Base-by-base conservation (phyloP, 495 filamentous ascomycete species). In the Annulohypoxylon moriforme region DNA sequence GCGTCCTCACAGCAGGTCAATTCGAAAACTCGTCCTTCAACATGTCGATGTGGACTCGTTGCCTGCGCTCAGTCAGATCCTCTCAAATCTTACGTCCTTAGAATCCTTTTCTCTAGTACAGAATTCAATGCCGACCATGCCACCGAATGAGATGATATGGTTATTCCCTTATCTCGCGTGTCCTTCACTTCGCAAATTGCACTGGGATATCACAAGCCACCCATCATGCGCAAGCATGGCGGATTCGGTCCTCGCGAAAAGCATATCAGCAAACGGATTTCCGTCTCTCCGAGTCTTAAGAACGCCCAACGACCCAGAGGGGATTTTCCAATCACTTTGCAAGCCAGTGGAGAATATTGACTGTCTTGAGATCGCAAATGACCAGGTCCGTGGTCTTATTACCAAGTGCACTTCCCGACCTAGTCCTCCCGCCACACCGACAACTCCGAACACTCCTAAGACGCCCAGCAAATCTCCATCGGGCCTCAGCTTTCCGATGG, bases 181-280 rank as follows among this genome's bases (percentile, higher is more conserved):
- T 0, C 76, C 80, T 0, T 88, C 84, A 18, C 85, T 97, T 0
- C 81, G 88, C 63, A 88, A 87, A 58, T 81, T 96, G 13, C 93
- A 96, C 79, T 96, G 94, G 94, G 93, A 97, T 73, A 87, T 94
- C 25, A 87, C 90, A 0, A 80, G 82, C 63, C 75, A 82, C 13
- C 77, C 81, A 6, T 67, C 77, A 11, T 68, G 75, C 16, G 76
- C 82, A 22, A 84, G 81, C 36, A 64, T 72, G 18, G 91, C 93
- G 9, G 93, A 93, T 64, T 84, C 80, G 5, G 88, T 93, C 61
- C 86, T 97, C 36, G 91, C 92, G 14, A 86, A 85, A 66, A 90
- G 90, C 55, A 94, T 97, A 59, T 78, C 83, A 2, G 85, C 85
- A 14, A 83, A 81, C 10, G 91, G 91, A 4, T 95, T 97, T 73